These are phyloP conservation scores for Euclidium syriacum DNA, from an alignment of 345 rosid species.

Conservation along the genomic window DNA sequence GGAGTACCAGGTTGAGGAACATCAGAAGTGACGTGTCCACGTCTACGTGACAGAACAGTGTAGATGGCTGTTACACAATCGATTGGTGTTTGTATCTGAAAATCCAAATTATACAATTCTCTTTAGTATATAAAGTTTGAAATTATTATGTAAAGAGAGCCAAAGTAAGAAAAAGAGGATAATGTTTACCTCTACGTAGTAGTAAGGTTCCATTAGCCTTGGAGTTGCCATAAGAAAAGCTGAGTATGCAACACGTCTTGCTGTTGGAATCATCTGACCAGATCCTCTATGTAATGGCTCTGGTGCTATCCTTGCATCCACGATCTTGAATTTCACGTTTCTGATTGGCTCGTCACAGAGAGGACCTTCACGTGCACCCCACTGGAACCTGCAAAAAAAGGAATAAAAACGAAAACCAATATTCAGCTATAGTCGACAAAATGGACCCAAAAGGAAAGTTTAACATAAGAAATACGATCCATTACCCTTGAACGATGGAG, in stretches of 20 bases:
- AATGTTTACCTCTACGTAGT: constrained; percentile 85
- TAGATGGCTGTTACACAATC: constrained; percentile 95
- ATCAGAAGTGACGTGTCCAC: constrained; percentile 97
- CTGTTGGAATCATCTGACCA: constrained; percentile 97
- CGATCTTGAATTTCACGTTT: constrained; percentile 93
- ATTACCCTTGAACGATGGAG: constrained; percentile 97
- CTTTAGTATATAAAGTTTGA: no score
- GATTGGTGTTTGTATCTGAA: constrained; percentile 97
- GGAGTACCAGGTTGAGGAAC: constrained; percentile 99
- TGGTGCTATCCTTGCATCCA: constrained; percentile 90
- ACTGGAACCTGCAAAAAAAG: constrained; percentile 77
- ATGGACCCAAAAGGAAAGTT: background rate
- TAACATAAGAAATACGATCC: constrained; percentile 5
- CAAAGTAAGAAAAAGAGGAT: background rate
- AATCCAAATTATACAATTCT: no score
- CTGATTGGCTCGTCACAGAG: constrained; percentile 98
- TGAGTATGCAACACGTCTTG: constrained; percentile 88
- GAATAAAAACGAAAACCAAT: background rate
- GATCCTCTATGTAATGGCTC: constrained; percentile 92
- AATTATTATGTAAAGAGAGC: no score
- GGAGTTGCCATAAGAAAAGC: constrained; percentile 97
- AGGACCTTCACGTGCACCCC: constrained; percentile 99
- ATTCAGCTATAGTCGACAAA: constrained; percentile 12
- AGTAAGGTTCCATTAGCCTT: constrained; percentile 98
- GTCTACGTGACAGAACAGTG: constrained; percentile 86